Base-by-base conservation (phyloP, 1,284 basidiomycete genomes). In the Cryptococcus sp. region DNA sequence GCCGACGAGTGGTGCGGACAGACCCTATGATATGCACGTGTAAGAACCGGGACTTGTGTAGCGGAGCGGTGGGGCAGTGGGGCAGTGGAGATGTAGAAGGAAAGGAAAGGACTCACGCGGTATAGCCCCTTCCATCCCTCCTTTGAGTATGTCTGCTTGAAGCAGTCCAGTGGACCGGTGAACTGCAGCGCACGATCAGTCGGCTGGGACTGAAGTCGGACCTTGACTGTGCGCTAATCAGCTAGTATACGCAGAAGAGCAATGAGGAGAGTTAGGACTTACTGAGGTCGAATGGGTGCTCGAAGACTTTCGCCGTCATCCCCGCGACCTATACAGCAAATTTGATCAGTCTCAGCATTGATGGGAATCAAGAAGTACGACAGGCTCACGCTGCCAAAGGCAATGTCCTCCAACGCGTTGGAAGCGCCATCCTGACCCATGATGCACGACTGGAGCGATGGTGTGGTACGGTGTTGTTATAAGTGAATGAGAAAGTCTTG, bases 1-100 rank as follows among this genome's bases (percentile, higher is more conserved):
- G 8, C 92, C 93, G 1, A 90, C 83, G 19, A 96, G 84, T 1
- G 93, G 92, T 63, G 91, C 90, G 6, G 91, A 90, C 1, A 95
- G 81, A 54, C 92, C 92, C 91, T 93, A 19, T 42, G 13, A 17
- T 42, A 1, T 41, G n/a, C n/a, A n/a, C 30, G 30, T 35, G 45
- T 23, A 13, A n/a, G 22, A 6, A 40, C 19, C 19, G 48, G 17
- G 6, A 42, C 27, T 30, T 35, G 8, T 10, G 30, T 20, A 30
- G 16, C 3, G 10, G 13, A 25, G 25, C 20, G 3, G 20, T 30
- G 49, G 13, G 57, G 19, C 30, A 30, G 16, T 23, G 10, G 13
- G 17, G 25, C 20, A 13, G 20, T 30, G 49, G 13, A 13, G 16
- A 38, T 16, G 19, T 17, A 17, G 23, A 16, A 25, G 39, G 39